phyloP scores from a whole-genome alignment of 2,329 filamentous ascomycete genomes.

The Sclerotinia glacialis region DNA sequence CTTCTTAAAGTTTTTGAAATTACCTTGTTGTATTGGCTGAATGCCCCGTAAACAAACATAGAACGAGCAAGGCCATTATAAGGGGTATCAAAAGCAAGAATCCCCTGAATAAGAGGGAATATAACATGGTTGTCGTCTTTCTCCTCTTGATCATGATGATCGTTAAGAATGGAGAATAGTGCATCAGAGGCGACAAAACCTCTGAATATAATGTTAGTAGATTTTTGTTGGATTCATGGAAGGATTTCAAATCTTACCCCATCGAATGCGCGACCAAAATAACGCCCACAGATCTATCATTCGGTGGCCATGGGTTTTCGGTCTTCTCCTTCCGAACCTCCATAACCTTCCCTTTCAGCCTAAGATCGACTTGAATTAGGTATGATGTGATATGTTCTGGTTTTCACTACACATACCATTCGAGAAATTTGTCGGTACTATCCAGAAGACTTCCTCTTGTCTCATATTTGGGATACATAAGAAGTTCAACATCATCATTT shows the following conservation, averaged over 20 bases:
- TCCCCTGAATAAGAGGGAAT: slow-evolving; percentile 77
- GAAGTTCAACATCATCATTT: slow-evolving; percentile 57
- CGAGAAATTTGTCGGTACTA: slow-evolving; percentile 52
- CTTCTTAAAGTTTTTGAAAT: accelerated
- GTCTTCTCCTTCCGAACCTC: slow-evolving; percentile 18
- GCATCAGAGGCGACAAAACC: slow-evolving; percentile 83
- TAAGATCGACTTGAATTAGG: neutral
- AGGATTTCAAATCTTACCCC: slow-evolving; percentile 48
- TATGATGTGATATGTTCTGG: neutral
- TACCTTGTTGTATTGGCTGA: slow-evolving; percentile 59
- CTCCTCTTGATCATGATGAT: slow-evolving; percentile 26
- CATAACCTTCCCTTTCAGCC: slow-evolving; percentile 21
- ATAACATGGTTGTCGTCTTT: slow-evolving; percentile 25
- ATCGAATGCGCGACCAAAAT: slow-evolving; percentile 81
- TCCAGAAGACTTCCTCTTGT: slow-evolving; percentile 64
- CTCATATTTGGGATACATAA: slow-evolving; percentile 70
- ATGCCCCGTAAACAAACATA: slow-evolving; percentile 60
- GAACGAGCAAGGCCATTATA: slow-evolving; percentile 64
- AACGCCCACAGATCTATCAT: slow-evolving; percentile 64
- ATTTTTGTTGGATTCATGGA: neutral
- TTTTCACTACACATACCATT: slow-evolving; percentile 45
- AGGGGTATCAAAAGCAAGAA: slow-evolving; percentile 82
- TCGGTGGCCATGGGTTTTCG: slow-evolving; percentile 18
- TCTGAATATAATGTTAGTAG: slow-evolving; percentile 38
- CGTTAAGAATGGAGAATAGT: slow-evolving; percentile 54